Conservation (phyloP, 768 basidiomycete species). For the Mycena rosella region DNA sequence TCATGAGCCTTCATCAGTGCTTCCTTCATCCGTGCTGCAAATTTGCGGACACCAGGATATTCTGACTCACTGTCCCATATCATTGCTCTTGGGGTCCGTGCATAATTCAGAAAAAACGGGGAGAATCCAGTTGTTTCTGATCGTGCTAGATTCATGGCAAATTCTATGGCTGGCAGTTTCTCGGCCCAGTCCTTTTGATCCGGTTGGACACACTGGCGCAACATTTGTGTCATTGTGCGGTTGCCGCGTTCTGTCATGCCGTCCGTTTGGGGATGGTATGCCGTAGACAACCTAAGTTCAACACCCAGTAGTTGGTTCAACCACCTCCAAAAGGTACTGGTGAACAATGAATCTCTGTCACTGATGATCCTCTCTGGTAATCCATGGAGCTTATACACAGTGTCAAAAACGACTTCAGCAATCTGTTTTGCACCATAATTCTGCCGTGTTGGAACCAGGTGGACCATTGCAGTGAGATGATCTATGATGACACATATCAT, state of each 20-base stretch:
- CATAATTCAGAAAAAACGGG: no score
- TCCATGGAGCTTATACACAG: conserved; percentile 36
- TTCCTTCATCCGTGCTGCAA: no score
- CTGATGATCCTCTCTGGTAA: conserved; percentile 32
- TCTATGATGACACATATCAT: conserved; percentile 42
- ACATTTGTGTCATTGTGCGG: no score
- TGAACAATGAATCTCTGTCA: conserved; percentile 5
- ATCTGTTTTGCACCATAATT: conserved; percentile 37
- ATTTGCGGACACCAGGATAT: no score
- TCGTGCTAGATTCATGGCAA: conserved; percentile 25
- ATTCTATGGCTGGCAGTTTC: conserved; percentile 13
- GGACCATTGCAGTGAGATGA: conserved; percentile 41
- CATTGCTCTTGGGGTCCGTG: no score
- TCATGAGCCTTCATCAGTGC: no score
- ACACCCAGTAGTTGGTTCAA: no score
- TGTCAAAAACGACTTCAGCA: conserved; percentile 34
- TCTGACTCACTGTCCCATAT: no score
- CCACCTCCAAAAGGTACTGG: no score
- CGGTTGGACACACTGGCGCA: not conserved
- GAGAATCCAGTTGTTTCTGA: not conserved
- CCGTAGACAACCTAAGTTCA: no score
- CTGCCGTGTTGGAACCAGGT: conserved; percentile 38
- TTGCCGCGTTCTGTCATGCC: no score
- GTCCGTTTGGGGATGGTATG: no score
- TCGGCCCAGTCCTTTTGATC: conserved; percentile 15